phyloP scores from a whole-genome alignment of 108 stramenopile species.

The Schizochytrium sp. region DNA sequence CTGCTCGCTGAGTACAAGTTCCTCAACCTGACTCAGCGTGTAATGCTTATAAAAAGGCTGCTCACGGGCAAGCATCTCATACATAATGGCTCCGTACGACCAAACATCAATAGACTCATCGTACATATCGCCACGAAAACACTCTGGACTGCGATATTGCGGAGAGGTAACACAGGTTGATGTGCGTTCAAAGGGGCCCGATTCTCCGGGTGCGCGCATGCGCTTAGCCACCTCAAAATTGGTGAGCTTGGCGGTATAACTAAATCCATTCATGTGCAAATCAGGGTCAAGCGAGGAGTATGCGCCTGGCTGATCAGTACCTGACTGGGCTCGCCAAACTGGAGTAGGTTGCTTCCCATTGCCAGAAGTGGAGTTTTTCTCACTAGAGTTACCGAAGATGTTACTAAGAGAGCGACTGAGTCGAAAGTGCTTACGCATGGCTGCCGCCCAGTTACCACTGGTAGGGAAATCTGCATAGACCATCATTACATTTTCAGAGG shows the following conservation, averaged over 20 bases:
- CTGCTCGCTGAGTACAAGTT: not conserved
- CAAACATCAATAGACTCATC: not conserved
- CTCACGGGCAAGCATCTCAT: conserved; percentile 11
- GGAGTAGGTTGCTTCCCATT: not conserved
- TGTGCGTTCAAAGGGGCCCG: not conserved
- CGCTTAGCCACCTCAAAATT: conserved; percentile 60
- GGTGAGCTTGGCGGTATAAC: not conserved
- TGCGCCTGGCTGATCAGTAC: not conserved
- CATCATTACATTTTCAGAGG: conserved; percentile 52
- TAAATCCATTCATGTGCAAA: not conserved
- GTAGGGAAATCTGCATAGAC: not conserved
- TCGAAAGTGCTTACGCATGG: conserved; percentile 46
- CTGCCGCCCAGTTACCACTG: not conserved
- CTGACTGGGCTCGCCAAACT: not conserved
- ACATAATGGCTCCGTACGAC: not conserved
- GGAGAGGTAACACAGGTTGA: conserved; percentile 14
- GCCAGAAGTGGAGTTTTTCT: not conserved
- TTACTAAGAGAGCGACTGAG: conserved; percentile 14
- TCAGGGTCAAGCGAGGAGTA: not conserved
- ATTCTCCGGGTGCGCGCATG: not conserved
- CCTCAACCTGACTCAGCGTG: conserved; percentile 33
- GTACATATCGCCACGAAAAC: not conserved
- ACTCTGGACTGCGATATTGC: conserved; percentile 11
- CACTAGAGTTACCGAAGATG: not conserved
- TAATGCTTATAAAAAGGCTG: conserved; percentile 47